A percentile compares a stretch with the other conserved stretches of the same genome.
Conservation (phyloP, 192 early-diverging fungal species). For the Podila verticillata region DNA sequence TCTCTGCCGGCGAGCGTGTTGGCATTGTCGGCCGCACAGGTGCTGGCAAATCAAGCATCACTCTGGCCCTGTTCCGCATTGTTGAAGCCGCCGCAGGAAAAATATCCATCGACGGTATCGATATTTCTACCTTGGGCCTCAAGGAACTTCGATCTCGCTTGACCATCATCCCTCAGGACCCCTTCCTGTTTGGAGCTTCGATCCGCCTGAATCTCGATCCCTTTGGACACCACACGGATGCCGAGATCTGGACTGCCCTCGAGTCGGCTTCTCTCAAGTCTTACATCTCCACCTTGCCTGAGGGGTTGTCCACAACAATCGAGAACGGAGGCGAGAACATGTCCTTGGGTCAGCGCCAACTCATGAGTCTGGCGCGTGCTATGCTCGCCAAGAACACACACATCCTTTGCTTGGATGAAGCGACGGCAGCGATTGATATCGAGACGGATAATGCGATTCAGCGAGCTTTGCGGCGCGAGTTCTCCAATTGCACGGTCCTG, state of each 20-base stretch:
- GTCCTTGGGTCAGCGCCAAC: constrained; percentile 84
- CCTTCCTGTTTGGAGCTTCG: constrained; percentile 72
- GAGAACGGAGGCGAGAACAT: constrained; percentile 86
- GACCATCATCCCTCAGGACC: constrained; percentile 86
- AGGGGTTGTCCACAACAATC: constrained; percentile 73
- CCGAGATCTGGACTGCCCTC: constrained; percentile 75
- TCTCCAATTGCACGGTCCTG: constrained; percentile 58
- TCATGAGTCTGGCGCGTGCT: constrained; percentile 76
- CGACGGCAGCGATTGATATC: constrained; percentile 61
- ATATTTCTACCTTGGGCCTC: constrained; percentile 72
- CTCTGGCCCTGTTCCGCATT: constrained; percentile 78
- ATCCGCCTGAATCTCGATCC: constrained; percentile 68
- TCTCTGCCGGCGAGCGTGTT: constrained; percentile 26
- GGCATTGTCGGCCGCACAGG: constrained; percentile 65
- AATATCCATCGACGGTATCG: constrained; percentile 78
- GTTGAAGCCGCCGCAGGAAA: constrained; percentile 64
- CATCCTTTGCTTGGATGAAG: constrained; percentile 42
- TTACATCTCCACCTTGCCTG: constrained; percentile 66
- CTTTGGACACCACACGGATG: constrained; percentile 57
- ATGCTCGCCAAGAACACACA: constrained; percentile 56
- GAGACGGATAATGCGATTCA: constrained; percentile 57
- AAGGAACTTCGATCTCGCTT: constrained; percentile 66
- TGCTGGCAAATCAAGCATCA: constrained; percentile 81
- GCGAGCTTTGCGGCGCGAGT: constrained; percentile 51
- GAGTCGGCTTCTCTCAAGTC: constrained; percentile 74